These are phyloP conservation scores for Plasmodium fragile DNA, from an alignment of 169 alveolate species.

Conservation along the genomic window DNA sequence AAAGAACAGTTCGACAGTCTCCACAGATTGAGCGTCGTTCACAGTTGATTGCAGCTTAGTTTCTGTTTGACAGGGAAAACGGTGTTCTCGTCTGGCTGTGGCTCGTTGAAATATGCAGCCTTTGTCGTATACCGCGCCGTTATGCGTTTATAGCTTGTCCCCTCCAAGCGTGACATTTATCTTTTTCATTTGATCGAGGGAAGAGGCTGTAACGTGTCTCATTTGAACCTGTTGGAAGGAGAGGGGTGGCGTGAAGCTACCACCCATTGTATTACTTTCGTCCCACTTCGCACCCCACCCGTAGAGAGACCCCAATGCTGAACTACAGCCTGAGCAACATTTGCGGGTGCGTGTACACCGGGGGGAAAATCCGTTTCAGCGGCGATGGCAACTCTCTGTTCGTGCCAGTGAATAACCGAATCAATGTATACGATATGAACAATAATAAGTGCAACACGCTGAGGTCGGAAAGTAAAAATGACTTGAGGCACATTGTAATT, in stretches of 20 bases:
- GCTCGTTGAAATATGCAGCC: not conserved
- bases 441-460: slow-evolving; percentile 84
- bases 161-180: not conserved
- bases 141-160: not conserved
- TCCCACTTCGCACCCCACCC: not conserved
- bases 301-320: not conserved
- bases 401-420: slow-evolving; percentile 89
- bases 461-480: slow-evolving; percentile 84
- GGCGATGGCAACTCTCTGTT: slow-evolving; percentile 81
- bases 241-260: not conserved
- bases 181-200: not conserved
- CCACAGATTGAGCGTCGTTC: not conserved
- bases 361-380: slow-evolving; percentile 48
- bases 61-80: not conserved
- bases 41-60: not conserved
- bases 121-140: not conserved
- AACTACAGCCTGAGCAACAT: slow-evolving; percentile 49
- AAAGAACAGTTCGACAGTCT: not conserved
- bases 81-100: not conserved
- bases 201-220: not conserved
- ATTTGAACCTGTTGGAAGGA: not conserved
- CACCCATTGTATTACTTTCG: not conserved
- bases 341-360: slow-evolving; percentile 62
- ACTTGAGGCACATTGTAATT: slow-evolving; percentile 80
- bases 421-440: slow-evolving; percentile 85